Conservation (phyloP, 2,329 filamentous ascomycete genomes). For the Xylariaceae sp. region DNA sequence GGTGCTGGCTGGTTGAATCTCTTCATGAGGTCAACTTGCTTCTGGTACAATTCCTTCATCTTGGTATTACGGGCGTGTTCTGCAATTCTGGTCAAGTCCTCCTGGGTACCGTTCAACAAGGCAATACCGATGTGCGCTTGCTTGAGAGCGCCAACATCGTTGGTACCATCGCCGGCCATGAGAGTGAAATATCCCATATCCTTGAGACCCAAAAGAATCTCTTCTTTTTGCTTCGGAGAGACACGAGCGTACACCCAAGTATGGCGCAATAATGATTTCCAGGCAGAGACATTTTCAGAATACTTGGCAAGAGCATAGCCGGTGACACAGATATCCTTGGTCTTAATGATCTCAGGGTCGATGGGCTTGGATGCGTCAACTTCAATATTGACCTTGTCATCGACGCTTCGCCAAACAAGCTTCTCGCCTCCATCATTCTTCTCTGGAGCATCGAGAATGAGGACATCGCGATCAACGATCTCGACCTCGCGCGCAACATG, state of each 20-base stretch:
- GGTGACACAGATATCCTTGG: constrained; percentile 91
- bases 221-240: constrained; percentile 97
- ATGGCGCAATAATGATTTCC: constrained; percentile 75
- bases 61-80: constrained; percentile 92
- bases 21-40: constrained; percentile 86
- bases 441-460: constrained; percentile 93
- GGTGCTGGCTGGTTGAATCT: constrained; percentile 91
- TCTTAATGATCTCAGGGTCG: constrained; percentile 73
- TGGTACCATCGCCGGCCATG: constrained; percentile 98
- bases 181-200: constrained; percentile 96
- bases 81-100: constrained; percentile 86
- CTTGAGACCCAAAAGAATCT: constrained; percentile 93
- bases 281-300: constrained; percentile 67
- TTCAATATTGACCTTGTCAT: constrained; percentile 80
- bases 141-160: constrained; percentile 95
- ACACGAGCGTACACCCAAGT: constrained; percentile 98
- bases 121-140: constrained; percentile 97
- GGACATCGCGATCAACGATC: constrained; percentile 91
- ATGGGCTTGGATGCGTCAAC: constrained; percentile 81
- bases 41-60: constrained; percentile 99
- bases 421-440: constrained; percentile 76
- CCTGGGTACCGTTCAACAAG: constrained; percentile 86
- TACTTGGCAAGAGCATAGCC: constrained; percentile 91
- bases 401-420: constrained; percentile 90
- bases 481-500: constrained; percentile 95